A percentile compares a stretch with the other conserved stretches of the same genome.
Evolutionary conservation across 768 basidiomycete species (phyloP).

Genomic region (Suillus discolor): DNA sequence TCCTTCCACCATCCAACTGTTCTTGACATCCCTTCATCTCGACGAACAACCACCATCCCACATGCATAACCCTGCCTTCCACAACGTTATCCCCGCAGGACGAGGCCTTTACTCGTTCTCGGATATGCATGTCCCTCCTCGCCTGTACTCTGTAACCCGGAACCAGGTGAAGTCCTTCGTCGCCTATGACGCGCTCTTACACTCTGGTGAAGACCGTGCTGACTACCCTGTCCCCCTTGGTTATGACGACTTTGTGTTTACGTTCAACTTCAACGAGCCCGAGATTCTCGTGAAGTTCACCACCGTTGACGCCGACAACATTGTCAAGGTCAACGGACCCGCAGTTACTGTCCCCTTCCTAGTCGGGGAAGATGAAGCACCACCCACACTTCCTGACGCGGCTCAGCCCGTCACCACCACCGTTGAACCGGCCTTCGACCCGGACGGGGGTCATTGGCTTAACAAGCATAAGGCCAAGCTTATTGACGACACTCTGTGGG

Average conservation of each 20-base stretch:
- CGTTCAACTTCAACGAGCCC: slow-evolving; percentile 7
- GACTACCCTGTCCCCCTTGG: not conserved
- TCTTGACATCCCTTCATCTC: no score
- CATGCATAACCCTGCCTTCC: not conserved
- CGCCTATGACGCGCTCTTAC: not conserved
- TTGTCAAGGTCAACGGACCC: no score
- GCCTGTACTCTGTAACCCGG: not conserved
- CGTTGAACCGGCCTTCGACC: no score
- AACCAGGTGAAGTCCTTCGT: slow-evolving; percentile 3
- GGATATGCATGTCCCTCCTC: not conserved
- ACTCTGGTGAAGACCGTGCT: slow-evolving; percentile 2
- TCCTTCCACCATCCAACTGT: no score
- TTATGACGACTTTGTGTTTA: not conserved
- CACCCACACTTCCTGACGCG: rapidly evolving
- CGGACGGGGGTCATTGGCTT: no score
- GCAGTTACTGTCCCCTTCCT: no score
- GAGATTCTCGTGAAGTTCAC: not conserved
- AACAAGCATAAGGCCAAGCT: no score
- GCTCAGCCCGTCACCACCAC: no score
- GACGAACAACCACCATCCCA: no score
- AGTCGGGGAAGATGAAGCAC: no score
- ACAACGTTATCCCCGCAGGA: not conserved
- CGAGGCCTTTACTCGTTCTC: not conserved
- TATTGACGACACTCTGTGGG: no score
- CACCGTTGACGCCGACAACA: rapidly evolving